Base-by-base conservation (phyloP, 306 rosid species). In the Alnus rubra region DNA sequence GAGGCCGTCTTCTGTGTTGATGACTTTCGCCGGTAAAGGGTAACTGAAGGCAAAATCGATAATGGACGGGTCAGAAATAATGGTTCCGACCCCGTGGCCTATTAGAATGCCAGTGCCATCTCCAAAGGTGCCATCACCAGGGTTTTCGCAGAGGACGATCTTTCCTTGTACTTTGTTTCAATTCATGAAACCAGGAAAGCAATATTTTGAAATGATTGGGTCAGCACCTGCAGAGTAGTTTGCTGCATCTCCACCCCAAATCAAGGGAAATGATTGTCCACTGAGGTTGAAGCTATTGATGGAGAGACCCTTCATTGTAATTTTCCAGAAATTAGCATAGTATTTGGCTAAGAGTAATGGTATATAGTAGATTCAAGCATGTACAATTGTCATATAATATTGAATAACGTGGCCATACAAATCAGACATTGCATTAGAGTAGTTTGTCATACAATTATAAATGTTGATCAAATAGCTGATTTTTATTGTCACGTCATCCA, bases 221-320 rank as follows among this genome's bases (percentile, higher is more conserved):
- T 71, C 69, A 55, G 63, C 47, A 4, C 79, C 85, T 0, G 78
- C 76, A 30, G 83, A 85, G 83, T 54, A 74, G 67, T 84, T 84
- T 73, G 84, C 84, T 48, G 84, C 84, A 55, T 85, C 83, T 63
- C 86, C 88, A 44, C 71, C 86, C 85, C 79, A 82, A 35, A 82
- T 79, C 71, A 82, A 44, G 16, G 86, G 84, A 59, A n/a, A 59
- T 4, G 77, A 23, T 11, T 10, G 16, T 16, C 77, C 84, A 47
- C 58, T 14, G 11, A 82, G 72, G 19, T 75, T 47, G 4, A 79
- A 85, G 75, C 68, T 76, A 55, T 82, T 82, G 35, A 82, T 48
- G 5, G 80, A 71, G 48, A 78, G 35, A 11, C 86, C 88, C 81
- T 85, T 51, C 76, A 59, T 65, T 55, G 23, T 23, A 45, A 30